Conservation (phyloP, 2,329 filamentous ascomycete genomes). For the Hyphodiscus sp. region DNA sequence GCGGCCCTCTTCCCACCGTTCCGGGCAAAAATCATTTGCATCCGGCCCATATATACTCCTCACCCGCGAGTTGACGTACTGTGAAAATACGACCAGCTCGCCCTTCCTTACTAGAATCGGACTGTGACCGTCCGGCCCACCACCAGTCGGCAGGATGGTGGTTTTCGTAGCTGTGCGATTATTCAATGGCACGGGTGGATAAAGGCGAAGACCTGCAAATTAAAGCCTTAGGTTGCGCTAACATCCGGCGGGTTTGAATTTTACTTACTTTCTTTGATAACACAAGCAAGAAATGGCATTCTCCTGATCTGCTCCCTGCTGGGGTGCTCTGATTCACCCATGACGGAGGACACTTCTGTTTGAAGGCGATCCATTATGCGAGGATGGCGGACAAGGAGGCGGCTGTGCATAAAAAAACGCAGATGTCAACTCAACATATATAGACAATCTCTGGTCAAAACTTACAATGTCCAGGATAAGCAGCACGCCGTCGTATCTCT, state of each 20-base stretch:
- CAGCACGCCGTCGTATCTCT: slow-evolving; percentile 24
- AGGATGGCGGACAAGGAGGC: not conserved
- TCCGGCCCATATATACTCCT: slow-evolving; percentile 28
- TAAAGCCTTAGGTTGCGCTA: no score
- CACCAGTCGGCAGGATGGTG: slow-evolving; percentile 24
- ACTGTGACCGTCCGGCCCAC: slow-evolving; percentile 20
- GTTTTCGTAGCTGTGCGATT: slow-evolving; percentile 39
- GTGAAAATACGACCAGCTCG: not conserved
- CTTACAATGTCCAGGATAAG: slow-evolving; percentile 15
- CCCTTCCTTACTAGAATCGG: slow-evolving; percentile 3
- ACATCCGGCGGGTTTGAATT: no score
- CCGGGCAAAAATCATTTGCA: slow-evolving; percentile 30
- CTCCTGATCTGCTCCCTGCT: slow-evolving; percentile 34
- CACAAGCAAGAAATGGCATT: slow-evolving; percentile 52
- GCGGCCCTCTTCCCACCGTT: slow-evolving; percentile 22
- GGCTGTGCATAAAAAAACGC: no score
- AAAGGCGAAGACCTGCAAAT: not conserved
- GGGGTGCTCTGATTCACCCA: slow-evolving; percentile 17
- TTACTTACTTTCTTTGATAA: slow-evolving; percentile 33
- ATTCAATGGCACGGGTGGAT: slow-evolving; percentile 38
- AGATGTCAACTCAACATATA: no score
- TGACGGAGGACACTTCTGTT: slow-evolving; percentile 8
- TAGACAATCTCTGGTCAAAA: no score
- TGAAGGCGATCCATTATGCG: slow-evolving; percentile 1
- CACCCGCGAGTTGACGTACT: slow-evolving; percentile 24